Evolutionary conservation across 345 rosid genomes (phyloP).

Genomic region (Turritis glabra): DNA sequence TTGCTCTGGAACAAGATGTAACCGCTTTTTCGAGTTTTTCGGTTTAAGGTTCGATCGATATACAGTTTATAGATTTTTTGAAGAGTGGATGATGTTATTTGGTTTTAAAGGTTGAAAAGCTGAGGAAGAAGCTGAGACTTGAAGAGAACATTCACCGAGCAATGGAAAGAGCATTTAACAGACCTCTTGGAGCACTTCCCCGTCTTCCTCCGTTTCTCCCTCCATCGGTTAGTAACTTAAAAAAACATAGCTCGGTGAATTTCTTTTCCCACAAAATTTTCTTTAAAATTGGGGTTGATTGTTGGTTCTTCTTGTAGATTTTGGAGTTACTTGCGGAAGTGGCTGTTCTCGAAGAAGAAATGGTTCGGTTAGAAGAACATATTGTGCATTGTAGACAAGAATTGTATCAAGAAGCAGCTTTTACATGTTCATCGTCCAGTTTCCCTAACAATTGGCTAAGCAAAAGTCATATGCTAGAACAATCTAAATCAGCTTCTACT

Average conservation of each 20-base stretch:
- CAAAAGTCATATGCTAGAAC: too few relatives aligned
- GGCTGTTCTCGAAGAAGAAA: conserved; percentile 92
- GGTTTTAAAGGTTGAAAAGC: conserved; percentile 65
- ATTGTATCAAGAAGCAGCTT: conserved; percentile 71
- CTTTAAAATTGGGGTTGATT: background rate
- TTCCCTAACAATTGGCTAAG: too few relatives aligned
- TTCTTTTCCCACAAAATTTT: background rate
- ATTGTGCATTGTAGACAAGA: conserved; percentile 70
- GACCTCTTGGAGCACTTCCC: conserved; percentile 93
- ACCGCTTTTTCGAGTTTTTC: background rate
- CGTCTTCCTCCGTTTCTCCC: conserved; percentile 95
- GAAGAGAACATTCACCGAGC: conserved; percentile 92
- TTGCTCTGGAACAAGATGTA: conserved; percentile 80
- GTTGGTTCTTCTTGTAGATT: conserved; percentile 46
- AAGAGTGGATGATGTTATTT: background rate
- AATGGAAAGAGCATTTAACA: conserved; percentile 75
- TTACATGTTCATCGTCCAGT: conserved; percentile 60
- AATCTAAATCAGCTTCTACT: conserved; percentile 24
- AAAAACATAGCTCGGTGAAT: background rate
- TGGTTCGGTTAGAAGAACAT: conserved; percentile 79
- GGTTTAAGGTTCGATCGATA: background rate
- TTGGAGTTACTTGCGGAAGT: conserved; percentile 93
- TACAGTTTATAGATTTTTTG: background rate
- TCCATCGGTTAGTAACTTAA: conserved; percentile 53
- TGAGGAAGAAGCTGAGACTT: conserved; percentile 75